Percentiles rank a stretch among this genome's conserved stretches.
Evolutionary conservation across 2,329 filamentous ascomycete genomes (phyloP).

Genomic region (Colletotrichum neosansevieriae): DNA sequence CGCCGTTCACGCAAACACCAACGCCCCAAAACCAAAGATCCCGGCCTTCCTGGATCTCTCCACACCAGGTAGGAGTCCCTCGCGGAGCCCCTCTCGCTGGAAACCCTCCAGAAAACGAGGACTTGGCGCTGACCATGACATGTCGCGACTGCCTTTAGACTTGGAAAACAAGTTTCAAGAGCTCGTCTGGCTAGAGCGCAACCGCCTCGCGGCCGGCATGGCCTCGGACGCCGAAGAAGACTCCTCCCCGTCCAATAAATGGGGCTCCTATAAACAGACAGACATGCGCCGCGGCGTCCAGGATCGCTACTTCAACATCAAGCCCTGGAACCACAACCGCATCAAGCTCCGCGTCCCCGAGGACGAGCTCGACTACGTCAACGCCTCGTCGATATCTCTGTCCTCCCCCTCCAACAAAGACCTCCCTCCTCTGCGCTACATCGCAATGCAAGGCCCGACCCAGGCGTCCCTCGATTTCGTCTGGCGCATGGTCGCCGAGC

Average conservation of each 20-base stretch:
- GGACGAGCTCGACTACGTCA: slow-evolving; percentile 82
- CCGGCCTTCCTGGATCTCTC: slow-evolving; percentile 55
- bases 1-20: too few species aligned
- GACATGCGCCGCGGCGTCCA: slow-evolving; percentile 55
- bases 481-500: slow-evolving; percentile 96
- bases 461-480: slow-evolving; percentile 80
- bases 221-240: slow-evolving; percentile 51
- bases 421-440: slow-evolving; percentile 71
- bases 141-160: slow-evolving; percentile 22
- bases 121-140: slow-evolving; percentile 29
- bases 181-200: slow-evolving; percentile 65
- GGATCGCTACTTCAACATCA: slow-evolving; percentile 91
- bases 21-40: slow-evolving; percentile 44
- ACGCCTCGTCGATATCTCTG: slow-evolving; percentile 79
- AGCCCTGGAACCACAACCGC: slow-evolving; percentile 89
- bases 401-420: slow-evolving; percentile 54
- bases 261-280: slow-evolving; percentile 51
- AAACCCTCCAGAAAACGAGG: slow-evolving; percentile 24
- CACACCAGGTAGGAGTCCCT: slow-evolving; percentile 49
- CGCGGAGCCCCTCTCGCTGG: slow-evolving; percentile 9
- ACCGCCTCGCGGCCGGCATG: slow-evolving; percentile 56
- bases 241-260: slow-evolving; percentile 43
- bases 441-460: slow-evolving; percentile 95
- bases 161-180: slow-evolving; percentile 61
- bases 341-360: slow-evolving; percentile 83